phyloP scores from a whole-genome alignment of 164 flowering plant genomes.

The Aristolochia californica region DNA sequence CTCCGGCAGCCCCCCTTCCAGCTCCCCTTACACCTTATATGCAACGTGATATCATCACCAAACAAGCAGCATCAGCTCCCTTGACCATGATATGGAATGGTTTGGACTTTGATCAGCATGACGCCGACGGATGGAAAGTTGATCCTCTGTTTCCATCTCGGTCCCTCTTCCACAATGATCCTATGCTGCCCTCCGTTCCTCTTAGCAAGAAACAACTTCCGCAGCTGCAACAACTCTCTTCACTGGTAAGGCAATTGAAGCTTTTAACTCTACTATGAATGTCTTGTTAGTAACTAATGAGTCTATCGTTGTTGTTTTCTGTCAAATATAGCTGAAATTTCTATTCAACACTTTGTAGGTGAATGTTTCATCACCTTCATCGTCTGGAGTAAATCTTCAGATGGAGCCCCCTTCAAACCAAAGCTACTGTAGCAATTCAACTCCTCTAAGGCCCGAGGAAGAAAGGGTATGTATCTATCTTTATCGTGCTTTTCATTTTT shows the following conservation, averaged over 20 bases:
- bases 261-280: not conserved
- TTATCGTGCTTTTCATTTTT: not conserved
- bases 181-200: not conserved
- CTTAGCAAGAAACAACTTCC: conserved; percentile 3
- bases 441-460: conserved; percentile 32
- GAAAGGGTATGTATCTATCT: conserved; percentile 40
- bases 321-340: no score
- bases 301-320: no score
- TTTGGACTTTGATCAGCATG: conserved; percentile 15
- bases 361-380: conserved; percentile 36
- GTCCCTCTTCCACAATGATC: conserved; percentile 17
- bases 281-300: no score
- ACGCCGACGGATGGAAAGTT: conserved; percentile 4
- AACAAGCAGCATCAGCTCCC: conserved; percentile 8
- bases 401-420: conserved; percentile 99
- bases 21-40: conserved; percentile 14
- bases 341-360: conserved; percentile 28
- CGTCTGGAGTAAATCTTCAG: conserved; percentile 38
- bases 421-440: conserved; percentile 39
- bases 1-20: conserved; percentile 15
- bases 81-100: conserved; percentile 23
- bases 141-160: conserved; percentile 24
- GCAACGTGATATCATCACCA: not conserved
- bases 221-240: conserved; percentile 22
- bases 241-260: conserved; percentile 25